Conservation (phyloP, 164 flowering plant genomes). For the Taxillus chinensis region DNA sequence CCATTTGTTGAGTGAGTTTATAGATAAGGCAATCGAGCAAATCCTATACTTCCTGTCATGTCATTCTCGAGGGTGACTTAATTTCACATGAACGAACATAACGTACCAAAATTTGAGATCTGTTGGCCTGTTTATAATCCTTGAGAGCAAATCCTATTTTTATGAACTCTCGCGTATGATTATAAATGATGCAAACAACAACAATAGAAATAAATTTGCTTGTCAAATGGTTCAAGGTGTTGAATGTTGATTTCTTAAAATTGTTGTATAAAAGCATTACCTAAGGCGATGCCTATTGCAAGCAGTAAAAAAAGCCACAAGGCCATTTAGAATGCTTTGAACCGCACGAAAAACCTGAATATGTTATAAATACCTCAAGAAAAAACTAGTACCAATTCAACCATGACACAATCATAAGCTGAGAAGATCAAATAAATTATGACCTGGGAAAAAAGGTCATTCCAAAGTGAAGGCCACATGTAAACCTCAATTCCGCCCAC, state of each 20-base stretch:
- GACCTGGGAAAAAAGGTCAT: conserved; percentile 90
- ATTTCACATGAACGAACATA: no score
- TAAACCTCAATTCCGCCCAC: conserved; percentile 53
- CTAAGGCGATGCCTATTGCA: conserved; percentile 93
- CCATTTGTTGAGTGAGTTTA: no score
- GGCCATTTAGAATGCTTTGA: conserved; percentile 69
- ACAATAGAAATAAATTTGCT: neutral
- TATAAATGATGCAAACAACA: neutral
- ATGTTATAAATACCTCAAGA: neutral
- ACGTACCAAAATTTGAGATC: neutral
- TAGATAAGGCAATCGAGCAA: no score
- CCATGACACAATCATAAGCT: no score
- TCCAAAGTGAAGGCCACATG: conserved; percentile 84
- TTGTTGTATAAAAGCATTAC: conserved; percentile 16
- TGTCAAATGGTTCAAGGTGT: no score
- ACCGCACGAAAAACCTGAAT: conserved; percentile 78
- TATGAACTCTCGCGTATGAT: neutral
- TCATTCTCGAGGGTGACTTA: no score
- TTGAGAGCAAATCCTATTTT: neutral
- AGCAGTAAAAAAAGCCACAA: conserved; percentile 70
- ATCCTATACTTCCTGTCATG: no score
- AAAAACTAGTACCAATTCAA: no score
- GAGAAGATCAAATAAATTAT: no score
- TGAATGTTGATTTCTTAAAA: no score
- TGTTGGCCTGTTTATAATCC: neutral